Evolutionary conservation across 2,329 filamentous ascomycete genomes (phyloP), one percentile per base, ranked within the genome.

Genomic region (Diaporthe sp.): DNA sequence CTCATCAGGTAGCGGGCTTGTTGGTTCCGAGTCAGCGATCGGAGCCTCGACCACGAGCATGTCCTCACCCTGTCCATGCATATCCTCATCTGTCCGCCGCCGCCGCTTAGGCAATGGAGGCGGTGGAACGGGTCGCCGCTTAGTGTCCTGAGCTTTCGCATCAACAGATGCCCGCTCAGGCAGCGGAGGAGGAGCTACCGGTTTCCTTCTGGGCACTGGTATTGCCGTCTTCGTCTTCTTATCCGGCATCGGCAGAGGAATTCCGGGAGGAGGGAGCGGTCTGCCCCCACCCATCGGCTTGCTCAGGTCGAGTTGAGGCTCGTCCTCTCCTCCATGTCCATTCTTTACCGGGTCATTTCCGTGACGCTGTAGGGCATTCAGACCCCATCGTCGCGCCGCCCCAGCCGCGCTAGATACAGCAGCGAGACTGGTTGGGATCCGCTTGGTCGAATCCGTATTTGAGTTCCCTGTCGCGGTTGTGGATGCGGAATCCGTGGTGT

Each of bases 261-360:
- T 92, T 2, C 95, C 95, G 3, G 94, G 94, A 12, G 95, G 95
- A 62, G 95, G 95, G 25, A 98, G 86, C 1, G 95, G 95, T 79
- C 94, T 93, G 0, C 95, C 95, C 53, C 95, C 90, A 1, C 95
- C 95, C 86, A 97, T 95, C 2, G 95, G 95, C 79, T 94, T 90
- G 78, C 82, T 84, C 75, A 89, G 78, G 84, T 91, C 82, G 76
- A 91, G 61, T 22, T 79, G 77, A 37, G 80, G 74, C 28, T 79
- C 77, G 13, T 58, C 51, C 15, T 80, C 79, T 10, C 57, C 51
- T 9, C 68, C n/a, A 13, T 72, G 70, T 9, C 77, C 76, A 53
- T 77, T 83, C 62, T 82, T 84, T 39, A 58, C 51, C 53, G 81
- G 82, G 59, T 89, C 87, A 59, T 87, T 87, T 74, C 78, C 78